Evolutionary conservation across 306 rosid species (phyloP).

Genomic region (Geum urbanum): DNA sequence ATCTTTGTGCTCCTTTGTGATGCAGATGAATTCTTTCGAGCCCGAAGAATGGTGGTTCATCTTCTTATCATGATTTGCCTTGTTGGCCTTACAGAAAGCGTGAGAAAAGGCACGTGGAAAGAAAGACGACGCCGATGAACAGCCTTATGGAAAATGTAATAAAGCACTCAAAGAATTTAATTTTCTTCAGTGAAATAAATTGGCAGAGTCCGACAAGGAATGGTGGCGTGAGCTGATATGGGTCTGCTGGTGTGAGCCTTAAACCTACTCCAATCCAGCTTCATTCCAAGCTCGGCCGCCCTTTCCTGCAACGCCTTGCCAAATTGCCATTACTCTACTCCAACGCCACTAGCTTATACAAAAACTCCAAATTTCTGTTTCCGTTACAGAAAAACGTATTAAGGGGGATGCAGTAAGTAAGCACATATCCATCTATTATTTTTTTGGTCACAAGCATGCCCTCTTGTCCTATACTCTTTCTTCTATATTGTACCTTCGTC

Average conservation of each 20-base stretch:
- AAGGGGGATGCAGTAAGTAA: not conserved
- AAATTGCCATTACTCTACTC: not conserved
- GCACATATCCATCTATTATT: not conserved
- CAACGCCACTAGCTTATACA: not conserved
- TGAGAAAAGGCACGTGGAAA: slow-evolving; percentile 40
- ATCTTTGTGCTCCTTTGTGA: no score
- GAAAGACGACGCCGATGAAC: slow-evolving; percentile 4
- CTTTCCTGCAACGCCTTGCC: slow-evolving; percentile 5
- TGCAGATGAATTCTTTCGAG: no score
- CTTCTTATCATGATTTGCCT: no score
- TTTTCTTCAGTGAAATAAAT: no score
- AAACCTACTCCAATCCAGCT: slow-evolving; percentile 1
- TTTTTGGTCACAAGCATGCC: no score
- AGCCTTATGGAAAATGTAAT: slow-evolving; percentile 14
- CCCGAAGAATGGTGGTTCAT: no score
- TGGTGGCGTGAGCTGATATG: slow-evolving; percentile 22
- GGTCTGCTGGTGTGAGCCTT: slow-evolving; percentile 23
- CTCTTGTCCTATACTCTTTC: not conserved
- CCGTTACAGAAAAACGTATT: not conserved
- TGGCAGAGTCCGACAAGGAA: slow-evolving; percentile 34
- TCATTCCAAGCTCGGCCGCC: slow-evolving; percentile 19
- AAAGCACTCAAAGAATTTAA: not conserved
- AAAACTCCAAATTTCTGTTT: not conserved
- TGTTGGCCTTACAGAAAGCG: no score
- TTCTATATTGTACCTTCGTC: not conserved